Evolutionary conservation across 1,284 basidiomycete species (phyloP).

Genomic region (Tetrapyrgos nigripes): DNA sequence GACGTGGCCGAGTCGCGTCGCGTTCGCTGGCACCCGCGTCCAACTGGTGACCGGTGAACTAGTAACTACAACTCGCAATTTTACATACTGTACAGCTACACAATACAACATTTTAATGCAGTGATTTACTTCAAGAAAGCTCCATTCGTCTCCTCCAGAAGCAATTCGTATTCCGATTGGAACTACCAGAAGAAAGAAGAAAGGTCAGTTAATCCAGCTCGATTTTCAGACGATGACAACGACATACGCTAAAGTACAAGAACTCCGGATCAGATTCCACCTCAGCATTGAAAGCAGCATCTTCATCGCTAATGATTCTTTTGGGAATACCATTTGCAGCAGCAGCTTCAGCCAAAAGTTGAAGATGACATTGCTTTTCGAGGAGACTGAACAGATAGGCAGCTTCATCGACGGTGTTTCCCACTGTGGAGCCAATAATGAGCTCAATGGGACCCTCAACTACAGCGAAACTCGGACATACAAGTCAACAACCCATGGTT

Average conservation of each 20-base stretch:
- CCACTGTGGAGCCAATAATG: slow-evolving; percentile 17
- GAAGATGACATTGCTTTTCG: slow-evolving; percentile 48
- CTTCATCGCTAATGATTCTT: slow-evolving; percentile 30
- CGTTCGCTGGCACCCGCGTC: no score
- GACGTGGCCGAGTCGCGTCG: no score
- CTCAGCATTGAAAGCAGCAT: slow-evolving; percentile 27
- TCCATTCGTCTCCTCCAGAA: slow-evolving; percentile 33
- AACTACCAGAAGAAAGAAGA: slow-evolving; percentile 19
- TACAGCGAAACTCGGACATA: not conserved
- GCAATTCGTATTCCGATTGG: slow-evolving; percentile 30
- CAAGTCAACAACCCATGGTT: slow-evolving; percentile 62
- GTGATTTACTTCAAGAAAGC: slow-evolving; percentile 32
- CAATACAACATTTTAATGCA: no score
- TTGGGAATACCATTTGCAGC: slow-evolving; percentile 34
- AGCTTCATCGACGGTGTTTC: slow-evolving; percentile 30
- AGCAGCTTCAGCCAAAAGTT: slow-evolving; percentile 51
- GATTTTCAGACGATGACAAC: not conserved
- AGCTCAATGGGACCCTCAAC: not conserved
- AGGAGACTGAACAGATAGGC: slow-evolving; percentile 25
- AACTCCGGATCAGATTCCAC: slow-evolving; percentile 25
- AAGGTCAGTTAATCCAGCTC: not conserved
- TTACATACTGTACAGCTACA: no score
- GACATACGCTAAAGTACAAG: slow-evolving; percentile 25
- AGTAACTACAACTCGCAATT: no score
- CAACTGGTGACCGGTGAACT: no score